Percentiles rank a stretch among this genome's conserved stretches.
Conservation (phyloP, 2,329 filamentous ascomycete genomes). For the Penicillium decumbens region DNA sequence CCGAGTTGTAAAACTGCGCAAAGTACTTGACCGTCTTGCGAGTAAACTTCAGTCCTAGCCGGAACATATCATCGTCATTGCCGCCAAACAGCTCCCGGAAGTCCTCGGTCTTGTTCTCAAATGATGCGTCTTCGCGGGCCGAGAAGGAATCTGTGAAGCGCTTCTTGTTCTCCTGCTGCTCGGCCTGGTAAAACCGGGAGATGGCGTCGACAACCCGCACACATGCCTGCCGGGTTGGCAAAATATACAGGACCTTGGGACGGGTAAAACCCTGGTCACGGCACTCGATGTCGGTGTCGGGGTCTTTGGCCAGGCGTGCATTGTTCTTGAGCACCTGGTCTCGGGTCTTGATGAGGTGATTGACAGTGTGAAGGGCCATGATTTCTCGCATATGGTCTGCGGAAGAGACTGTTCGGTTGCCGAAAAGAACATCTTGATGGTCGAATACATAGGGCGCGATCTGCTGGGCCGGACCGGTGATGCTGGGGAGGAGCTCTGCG, state of each 20-base stretch:
- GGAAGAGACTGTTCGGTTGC: conserved; percentile 65
- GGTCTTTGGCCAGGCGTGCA: conserved; percentile 65
- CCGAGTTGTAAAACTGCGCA: conserved; percentile 90
- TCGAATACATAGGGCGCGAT: conserved; percentile 70
- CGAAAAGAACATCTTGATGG: conserved; percentile 76
- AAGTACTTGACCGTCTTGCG: conserved; percentile 94
- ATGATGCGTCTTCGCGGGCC: conserved; percentile 63
- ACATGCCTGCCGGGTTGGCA: conserved; percentile 84
- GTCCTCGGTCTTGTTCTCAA: conserved; percentile 72
- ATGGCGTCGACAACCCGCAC: conserved; percentile 74
- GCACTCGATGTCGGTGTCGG: conserved; percentile 64
- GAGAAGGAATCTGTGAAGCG: conserved; percentile 82
- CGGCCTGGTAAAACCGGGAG: conserved; percentile 68
- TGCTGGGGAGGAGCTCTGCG: conserved; percentile 50
- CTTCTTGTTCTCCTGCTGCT: conserved; percentile 93
- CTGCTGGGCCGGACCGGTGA: conserved; percentile 60
- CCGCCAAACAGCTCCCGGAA: conserved; percentile 86
- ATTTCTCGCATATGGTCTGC: conserved; percentile 65
- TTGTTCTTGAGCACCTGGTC: conserved; percentile 93
- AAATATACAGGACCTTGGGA: conserved; percentile 84
- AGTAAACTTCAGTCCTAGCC: conserved; percentile 93
- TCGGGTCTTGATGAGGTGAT: conserved; percentile 89
- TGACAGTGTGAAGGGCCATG: conserved; percentile 76
- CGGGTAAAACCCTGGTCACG: conserved; percentile 94
- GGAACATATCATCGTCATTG: conserved; percentile 96